These are phyloP conservation scores for Phytopythium chamaehyphon DNA, from an alignment of 352 stramenopile species.

Conservation along the genomic window DNA sequence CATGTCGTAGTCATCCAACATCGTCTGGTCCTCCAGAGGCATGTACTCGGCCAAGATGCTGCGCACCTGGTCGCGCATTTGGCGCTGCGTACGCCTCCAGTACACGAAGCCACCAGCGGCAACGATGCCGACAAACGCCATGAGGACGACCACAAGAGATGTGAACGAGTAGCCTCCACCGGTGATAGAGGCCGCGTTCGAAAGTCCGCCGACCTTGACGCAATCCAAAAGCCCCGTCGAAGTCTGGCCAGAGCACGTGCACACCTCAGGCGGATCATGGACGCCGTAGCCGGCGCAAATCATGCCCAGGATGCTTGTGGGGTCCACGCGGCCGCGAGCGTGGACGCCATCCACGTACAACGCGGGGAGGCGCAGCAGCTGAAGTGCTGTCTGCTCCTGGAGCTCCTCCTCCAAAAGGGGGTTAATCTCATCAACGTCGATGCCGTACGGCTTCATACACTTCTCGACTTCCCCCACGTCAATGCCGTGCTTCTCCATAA, in stretches of 20 bases:
- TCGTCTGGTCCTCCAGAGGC: conserved; percentile 88
- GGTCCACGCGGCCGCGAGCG: conserved; percentile 88
- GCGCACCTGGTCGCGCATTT: conserved; percentile 95
- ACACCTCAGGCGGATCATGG: conserved; percentile 77
- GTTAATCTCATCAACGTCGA: conserved; percentile 87
- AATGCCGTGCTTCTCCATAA: conserved; percentile 88
- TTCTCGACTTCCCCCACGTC: conserved; percentile 84
- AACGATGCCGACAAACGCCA: conserved; percentile 73
- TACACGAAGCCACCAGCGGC: conserved; percentile 82
- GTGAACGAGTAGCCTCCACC: conserved; percentile 75
- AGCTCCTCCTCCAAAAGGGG: conserved; percentile 89
- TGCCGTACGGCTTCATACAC: conserved; percentile 92
- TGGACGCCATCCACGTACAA: conserved; percentile 95
- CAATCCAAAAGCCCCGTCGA: conserved; percentile 58
- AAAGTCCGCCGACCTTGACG: conserved; percentile 65
- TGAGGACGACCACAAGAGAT: conserved; percentile 83
- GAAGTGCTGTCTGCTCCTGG: conserved; percentile 82
- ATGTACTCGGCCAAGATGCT: conserved; percentile 97
- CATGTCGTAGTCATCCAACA: conserved; percentile 66
- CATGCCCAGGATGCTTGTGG: conserved; percentile 80
- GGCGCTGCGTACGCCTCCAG: conserved; percentile 88
- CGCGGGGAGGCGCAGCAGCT: conserved; percentile 91
- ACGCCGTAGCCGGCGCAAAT: conserved; percentile 82
- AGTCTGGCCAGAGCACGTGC: conserved; percentile 67
- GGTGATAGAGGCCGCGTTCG: conserved; percentile 48